Percentiles rank a stretch among this genome's conserved stretches.
phyloP scores from a whole-genome alignment of 1,284 basidiomycete genomes.

The Leccinum pachyderme region DNA sequence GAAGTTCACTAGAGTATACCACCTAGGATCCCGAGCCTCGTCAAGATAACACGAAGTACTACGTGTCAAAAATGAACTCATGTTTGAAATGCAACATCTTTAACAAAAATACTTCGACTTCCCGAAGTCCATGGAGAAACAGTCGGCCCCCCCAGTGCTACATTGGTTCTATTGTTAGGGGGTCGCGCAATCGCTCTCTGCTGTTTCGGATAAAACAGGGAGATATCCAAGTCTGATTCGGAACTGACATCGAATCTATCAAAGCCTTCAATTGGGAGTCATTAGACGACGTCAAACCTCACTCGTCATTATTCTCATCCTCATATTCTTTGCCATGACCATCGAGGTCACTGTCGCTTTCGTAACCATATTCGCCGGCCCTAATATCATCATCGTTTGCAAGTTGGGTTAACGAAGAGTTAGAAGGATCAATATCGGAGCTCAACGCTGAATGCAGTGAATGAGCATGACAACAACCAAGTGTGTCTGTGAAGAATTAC shows the following conservation, averaged over 20 bases:
- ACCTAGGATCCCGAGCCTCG: not conserved
- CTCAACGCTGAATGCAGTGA: slow-evolving; percentile 17
- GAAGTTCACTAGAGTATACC: not conserved
- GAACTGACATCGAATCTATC: not conserved
- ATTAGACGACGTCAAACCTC: not conserved
- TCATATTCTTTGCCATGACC: slow-evolving; percentile 4
- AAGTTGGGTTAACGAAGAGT: slow-evolving; percentile 14
- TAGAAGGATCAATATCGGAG: slow-evolving; percentile 11
- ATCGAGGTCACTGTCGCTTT: slow-evolving; percentile 32
- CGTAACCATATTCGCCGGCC: slow-evolving; percentile 11
- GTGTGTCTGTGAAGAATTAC: not conserved
- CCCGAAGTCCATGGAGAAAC: not conserved
- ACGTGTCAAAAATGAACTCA: not conserved
- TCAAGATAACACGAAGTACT: not conserved
- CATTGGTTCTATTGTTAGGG: too few relatives aligned
- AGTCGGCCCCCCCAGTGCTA: too few relatives aligned
- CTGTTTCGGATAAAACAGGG: not conserved
- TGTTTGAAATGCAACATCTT: not conserved
- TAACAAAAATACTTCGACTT: not conserved
- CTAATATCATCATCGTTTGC: not conserved
- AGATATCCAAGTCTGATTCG: not conserved
- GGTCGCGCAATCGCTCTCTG: too few relatives aligned
- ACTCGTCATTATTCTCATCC: not conserved
- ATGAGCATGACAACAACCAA: not conserved
- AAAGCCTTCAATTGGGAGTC: not conserved